Evolutionary conservation across 352 stramenopile genomes (phyloP).

Genomic region (Plasmopara halstedii): DNA sequence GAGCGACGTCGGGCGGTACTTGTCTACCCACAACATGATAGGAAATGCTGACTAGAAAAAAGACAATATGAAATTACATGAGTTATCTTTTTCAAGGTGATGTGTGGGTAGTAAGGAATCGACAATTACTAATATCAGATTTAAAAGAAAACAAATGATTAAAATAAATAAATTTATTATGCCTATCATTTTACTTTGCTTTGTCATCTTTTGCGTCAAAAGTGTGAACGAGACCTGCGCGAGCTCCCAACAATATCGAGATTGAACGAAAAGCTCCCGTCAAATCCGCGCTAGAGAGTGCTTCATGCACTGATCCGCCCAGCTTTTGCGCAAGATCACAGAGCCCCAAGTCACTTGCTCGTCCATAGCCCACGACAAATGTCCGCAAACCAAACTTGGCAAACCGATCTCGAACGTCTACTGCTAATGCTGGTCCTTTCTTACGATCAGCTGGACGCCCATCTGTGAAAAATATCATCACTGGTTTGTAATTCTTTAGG

Average conservation of each 20-base stretch:
- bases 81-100: too few relatives aligned
- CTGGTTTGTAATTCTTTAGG: slow-evolving; percentile 18
- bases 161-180: too few relatives aligned
- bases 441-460: slow-evolving; percentile 26
- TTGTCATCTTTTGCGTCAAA: too few relatives aligned
- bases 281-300: slow-evolving; percentile 17
- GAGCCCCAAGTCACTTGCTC: slow-evolving; percentile 20
- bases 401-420: slow-evolving; percentile 22
- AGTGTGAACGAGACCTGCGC: slow-evolving; percentile 25
- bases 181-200: too few relatives aligned
- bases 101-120: too few relatives aligned
- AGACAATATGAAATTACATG: not conserved
- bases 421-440: slow-evolving; percentile 21
- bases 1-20: slow-evolving; percentile 93
- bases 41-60: too few relatives aligned
- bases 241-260: slow-evolving; percentile 30
- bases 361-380: slow-evolving; percentile 36
- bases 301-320: slow-evolving; percentile 20
- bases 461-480: slow-evolving; percentile 46
- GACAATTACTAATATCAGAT: too few relatives aligned
- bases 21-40: slow-evolving; percentile 97
- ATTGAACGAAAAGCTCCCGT: slow-evolving; percentile 29
- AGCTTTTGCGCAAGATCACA: slow-evolving; percentile 22
- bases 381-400: slow-evolving; percentile 10
- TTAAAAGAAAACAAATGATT: too few relatives aligned